phyloP scores from a whole-genome alignment of 352 stramenopile species.

The Phytophthora palmivora region DNA sequence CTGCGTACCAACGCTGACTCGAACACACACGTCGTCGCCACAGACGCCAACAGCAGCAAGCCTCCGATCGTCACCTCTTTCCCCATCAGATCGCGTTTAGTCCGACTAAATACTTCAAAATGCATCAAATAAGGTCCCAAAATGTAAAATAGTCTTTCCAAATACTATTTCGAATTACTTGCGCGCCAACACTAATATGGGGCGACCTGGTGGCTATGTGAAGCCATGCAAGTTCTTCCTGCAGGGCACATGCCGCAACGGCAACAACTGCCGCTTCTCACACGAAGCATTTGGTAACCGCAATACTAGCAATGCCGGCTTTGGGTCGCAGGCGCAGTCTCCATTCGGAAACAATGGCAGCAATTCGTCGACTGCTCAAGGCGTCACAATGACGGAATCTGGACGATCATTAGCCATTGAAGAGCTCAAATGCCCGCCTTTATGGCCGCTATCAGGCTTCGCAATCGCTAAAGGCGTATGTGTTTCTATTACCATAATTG shows the following conservation, averaged over 20 bases:
- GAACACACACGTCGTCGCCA: conserved; percentile 58
- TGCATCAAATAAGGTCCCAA: no score
- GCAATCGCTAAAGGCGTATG: conserved; percentile 67
- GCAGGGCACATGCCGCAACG: conserved; percentile 76
- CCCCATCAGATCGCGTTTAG: conserved; percentile 10
- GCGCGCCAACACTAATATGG: conserved; percentile 14
- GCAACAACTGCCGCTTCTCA: conserved; percentile 70
- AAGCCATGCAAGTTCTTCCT: conserved; percentile 76
- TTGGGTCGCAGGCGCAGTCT: conserved; percentile 18
- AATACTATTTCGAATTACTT: no score
- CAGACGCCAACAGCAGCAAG: conserved; percentile 55
- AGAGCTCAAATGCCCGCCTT: conserved; percentile 57
- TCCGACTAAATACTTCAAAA: no score
- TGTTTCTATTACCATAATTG: conserved; percentile 4
- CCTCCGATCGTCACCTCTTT: conserved; percentile 56
- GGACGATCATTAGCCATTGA: conserved; percentile 58
- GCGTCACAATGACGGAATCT: conserved; percentile 51
- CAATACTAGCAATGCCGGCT: conserved; percentile 22
- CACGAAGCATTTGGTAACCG: conserved; percentile 43
- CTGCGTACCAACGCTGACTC: conserved; percentile 62
- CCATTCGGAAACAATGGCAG: conserved; percentile 27
- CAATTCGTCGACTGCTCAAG: conserved; percentile 4
- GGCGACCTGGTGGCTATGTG: conserved; percentile 18
- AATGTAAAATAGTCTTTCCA: no score
- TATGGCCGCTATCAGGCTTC: conserved; percentile 76